Conservation (phyloP, 1,284 basidiomycete genomes). For the Leccinum pachyderme region DNA sequence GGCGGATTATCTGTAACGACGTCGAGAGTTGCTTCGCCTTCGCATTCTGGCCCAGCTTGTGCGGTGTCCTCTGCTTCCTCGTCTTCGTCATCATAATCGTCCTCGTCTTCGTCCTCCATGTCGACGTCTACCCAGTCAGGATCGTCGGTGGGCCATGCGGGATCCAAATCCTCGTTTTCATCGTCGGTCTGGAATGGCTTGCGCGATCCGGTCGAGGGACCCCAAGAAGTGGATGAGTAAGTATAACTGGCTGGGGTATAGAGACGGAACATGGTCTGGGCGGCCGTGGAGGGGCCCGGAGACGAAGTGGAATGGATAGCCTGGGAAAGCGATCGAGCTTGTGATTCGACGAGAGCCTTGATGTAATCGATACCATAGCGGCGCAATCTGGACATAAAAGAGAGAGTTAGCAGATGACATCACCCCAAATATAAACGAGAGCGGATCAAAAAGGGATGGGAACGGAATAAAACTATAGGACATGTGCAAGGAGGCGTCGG, state of each 20-base stretch:
- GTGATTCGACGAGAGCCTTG: conserved; percentile 32
- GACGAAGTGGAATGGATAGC: background rate
- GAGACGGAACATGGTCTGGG: conserved; percentile 28
- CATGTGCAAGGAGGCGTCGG: conserved; percentile 2
- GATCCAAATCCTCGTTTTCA: conserved; percentile 22
- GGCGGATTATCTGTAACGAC: conserved; percentile 9
- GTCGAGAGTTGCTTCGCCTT: conserved; percentile 16
- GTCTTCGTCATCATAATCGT: conserved; percentile 32
- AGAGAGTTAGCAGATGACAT: conserved; percentile 9
- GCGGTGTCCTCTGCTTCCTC: conserved; percentile 29
- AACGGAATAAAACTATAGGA: background rate
- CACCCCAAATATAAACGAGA: conserved; percentile 4
- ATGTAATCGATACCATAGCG: conserved; percentile 35
- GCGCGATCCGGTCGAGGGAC: conserved; percentile 11
- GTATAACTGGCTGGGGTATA: conserved; percentile 34
- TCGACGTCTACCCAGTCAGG: conserved; percentile 31
- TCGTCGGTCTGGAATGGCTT: conserved; percentile 15
- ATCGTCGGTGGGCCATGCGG: conserved; percentile 24
- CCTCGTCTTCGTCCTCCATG: conserved; percentile 34
- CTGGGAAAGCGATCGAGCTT: conserved; percentile 18
- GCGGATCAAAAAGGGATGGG: conserved; percentile 16
- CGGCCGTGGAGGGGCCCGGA: background rate
- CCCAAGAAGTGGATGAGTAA: conserved; percentile 25
- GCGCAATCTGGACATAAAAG: conserved; percentile 20
- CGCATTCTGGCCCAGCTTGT: conserved; percentile 7